Conservation (phyloP, 176 grass and related monocot species). For the Lolium perenne region DNA sequence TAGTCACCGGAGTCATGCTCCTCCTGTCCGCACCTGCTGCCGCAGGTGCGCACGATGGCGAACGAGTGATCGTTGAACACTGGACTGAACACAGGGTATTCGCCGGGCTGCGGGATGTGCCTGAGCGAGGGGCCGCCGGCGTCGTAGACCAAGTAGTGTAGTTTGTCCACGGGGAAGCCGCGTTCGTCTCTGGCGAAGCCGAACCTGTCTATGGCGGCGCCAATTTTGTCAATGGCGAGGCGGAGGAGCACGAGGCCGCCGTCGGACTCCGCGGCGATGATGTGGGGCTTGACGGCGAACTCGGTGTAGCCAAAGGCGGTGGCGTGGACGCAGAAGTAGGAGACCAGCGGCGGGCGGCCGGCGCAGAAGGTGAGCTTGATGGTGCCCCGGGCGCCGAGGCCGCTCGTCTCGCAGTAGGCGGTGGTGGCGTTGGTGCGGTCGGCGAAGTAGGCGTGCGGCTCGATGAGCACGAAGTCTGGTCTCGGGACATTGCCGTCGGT, state of each 20-base stretch:
- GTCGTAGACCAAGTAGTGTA: neutral
- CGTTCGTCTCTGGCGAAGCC: too few relatives aligned
- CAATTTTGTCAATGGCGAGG: neutral
- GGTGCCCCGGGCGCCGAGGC: neutral
- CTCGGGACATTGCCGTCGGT: neutral
- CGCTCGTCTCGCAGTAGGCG: neutral
- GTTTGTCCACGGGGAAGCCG: too few relatives aligned
- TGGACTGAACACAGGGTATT: neutral
- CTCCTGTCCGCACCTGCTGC: neutral
- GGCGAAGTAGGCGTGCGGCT: constrained; percentile 6
- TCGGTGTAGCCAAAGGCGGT: neutral
- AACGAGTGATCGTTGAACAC: neutral
- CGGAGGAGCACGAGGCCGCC: constrained; percentile 21
- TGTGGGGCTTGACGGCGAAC: neutral
- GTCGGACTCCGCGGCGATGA: neutral
- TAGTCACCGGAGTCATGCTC: neutral
- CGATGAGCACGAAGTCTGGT: constrained; percentile 13
- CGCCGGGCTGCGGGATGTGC: neutral
- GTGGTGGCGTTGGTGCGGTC: constrained; percentile 20
- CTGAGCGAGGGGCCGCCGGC: neutral
- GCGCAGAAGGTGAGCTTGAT: constrained; percentile 26
- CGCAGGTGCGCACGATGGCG: neutral
- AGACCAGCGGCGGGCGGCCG: neutral
- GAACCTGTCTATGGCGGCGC: too few relatives aligned
- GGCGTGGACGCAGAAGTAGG: neutral